Conservation (phyloP, 2,329 filamentous ascomycete species). For the Calonectria hongkongensis region DNA sequence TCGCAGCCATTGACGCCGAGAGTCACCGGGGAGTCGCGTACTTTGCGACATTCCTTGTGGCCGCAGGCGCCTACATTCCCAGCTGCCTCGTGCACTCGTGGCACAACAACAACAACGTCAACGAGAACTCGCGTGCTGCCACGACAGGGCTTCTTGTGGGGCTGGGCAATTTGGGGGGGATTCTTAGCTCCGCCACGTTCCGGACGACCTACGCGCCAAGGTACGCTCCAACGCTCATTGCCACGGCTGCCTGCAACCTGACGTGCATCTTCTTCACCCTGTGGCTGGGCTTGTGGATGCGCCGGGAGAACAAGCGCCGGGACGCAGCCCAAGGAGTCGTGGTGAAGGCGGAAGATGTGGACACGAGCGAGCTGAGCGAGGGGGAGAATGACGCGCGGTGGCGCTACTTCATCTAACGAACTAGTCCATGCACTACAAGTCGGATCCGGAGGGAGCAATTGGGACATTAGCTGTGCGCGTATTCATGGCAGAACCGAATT, state of each 20-base stretch:
- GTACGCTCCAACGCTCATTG: constrained; percentile 68
- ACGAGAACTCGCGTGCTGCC: constrained; percentile 67
- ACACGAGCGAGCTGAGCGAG: constrained; percentile 43
- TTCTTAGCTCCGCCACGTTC: constrained; percentile 67
- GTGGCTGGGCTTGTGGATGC: constrained; percentile 48
- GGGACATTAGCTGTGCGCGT: not conserved
- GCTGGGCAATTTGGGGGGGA: constrained; percentile 68
- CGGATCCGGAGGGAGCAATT: not conserved
- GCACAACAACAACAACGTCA: constrained; percentile 72
- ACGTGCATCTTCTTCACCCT: constrained; percentile 48
- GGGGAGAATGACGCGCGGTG: constrained; percentile 43
- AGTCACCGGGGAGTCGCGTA: constrained; percentile 66
- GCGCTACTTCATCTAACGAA: constrained; percentile 45
- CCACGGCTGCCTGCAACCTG: constrained; percentile 60
- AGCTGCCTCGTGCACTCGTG: constrained; percentile 68
- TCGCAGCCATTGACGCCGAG: constrained; percentile 65
- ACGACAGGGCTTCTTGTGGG: constrained; percentile 69
- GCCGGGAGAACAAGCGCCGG: constrained; percentile 39
- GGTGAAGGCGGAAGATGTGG: constrained; percentile 44
- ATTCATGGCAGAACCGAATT: not conserved
- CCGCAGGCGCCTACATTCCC: constrained; percentile 66
- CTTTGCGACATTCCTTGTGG: constrained; percentile 70
- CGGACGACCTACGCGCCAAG: constrained; percentile 68
- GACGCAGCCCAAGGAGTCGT: constrained; percentile 43
- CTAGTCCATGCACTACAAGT: not conserved